Conservation (phyloP, 2,329 filamentous ascomycete species). For the Lachnellula suecica region DNA sequence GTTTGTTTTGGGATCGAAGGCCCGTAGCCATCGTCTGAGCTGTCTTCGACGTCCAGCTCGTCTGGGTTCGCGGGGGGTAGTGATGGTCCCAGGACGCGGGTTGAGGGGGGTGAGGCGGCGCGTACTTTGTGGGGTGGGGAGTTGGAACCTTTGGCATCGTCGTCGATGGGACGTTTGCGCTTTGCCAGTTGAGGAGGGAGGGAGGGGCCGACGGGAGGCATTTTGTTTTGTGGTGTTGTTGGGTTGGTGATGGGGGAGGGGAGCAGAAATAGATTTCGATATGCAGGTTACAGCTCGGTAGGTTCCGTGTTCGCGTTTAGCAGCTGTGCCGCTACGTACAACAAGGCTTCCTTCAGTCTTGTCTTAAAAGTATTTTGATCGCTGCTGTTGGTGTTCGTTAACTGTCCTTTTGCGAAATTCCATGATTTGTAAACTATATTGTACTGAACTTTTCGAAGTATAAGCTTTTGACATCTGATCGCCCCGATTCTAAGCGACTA, state of each 20-base stretch:
- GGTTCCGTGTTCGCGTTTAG: constrained; percentile 7
- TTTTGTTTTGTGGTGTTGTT: constrained; percentile 11
- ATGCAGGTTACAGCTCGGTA: constrained; percentile 2
- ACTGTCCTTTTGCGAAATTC: background rate
- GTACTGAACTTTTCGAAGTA: too few relatives aligned
- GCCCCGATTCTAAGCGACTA: constrained; percentile 19
- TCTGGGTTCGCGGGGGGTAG: constrained; percentile 39
- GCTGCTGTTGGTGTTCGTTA: background rate
- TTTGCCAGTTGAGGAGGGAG: constrained; percentile 67
- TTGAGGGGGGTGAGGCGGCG: constrained; percentile 22
- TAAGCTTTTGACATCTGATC: constrained; percentile 15
- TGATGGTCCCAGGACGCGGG: constrained; percentile 24
- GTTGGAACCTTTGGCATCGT: constrained; percentile 33
- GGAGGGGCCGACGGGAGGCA: constrained; percentile 57
- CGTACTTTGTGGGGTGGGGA: constrained; percentile 47
- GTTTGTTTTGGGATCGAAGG: constrained; percentile 21
- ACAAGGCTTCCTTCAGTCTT: constrained; percentile 6
- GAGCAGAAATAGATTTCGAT: constrained; percentile 4
- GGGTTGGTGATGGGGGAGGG: background rate
- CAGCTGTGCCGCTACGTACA: constrained; percentile 13
- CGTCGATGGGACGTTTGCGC: constrained; percentile 55
- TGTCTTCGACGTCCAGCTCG: constrained; percentile 47
- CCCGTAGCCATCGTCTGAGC: constrained; percentile 37
- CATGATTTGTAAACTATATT: too few relatives aligned
- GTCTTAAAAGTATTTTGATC: background rate